Percentiles rank a stretch among this genome's conserved stretches.
Conservation (phyloP, 2,329 filamentous ascomycete species). For the Ophiostoma triangulosporum region DNA sequence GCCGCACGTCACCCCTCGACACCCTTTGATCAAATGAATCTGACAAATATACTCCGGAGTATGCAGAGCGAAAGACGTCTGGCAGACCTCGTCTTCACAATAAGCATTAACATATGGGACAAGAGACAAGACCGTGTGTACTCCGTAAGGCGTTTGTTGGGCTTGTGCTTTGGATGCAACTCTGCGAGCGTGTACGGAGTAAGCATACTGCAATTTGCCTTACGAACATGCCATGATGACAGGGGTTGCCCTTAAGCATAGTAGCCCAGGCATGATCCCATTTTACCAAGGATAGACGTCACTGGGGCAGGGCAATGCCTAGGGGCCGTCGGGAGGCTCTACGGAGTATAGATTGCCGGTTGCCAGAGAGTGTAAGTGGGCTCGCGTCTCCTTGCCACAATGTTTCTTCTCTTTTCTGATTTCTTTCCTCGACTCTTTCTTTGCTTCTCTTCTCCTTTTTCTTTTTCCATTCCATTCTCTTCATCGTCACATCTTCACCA, state of each 20-base stretch:
- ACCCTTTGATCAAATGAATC: too few species aligned
- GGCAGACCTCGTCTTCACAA: too few species aligned
- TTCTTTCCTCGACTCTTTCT: background rate
- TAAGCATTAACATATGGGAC: too few species aligned
- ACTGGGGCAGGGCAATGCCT: background rate
- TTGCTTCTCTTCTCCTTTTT: background rate
- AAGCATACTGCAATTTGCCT: too few species aligned
- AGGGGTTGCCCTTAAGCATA: too few species aligned
- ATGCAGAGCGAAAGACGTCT: too few species aligned
- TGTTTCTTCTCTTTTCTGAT: background rate
- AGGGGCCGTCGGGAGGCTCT: background rate
- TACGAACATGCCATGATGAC: too few species aligned
- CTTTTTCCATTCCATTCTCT: background rate
- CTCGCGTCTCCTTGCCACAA: background rate
- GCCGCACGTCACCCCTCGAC: too few species aligned
- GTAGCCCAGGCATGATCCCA: background rate
- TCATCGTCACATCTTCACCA: background rate
- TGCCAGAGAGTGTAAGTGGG: background rate
- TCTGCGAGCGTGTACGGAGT: background rate
- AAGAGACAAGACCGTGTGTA: too few species aligned
- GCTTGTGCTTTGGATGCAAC: too few species aligned
- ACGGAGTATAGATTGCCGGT: background rate
- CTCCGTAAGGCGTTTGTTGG: too few species aligned
- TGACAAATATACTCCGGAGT: too few species aligned
- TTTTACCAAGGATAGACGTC: background rate